Base-by-base conservation (phyloP, 768 basidiomycete genomes). In the Boletus eberwhitei region DNA sequence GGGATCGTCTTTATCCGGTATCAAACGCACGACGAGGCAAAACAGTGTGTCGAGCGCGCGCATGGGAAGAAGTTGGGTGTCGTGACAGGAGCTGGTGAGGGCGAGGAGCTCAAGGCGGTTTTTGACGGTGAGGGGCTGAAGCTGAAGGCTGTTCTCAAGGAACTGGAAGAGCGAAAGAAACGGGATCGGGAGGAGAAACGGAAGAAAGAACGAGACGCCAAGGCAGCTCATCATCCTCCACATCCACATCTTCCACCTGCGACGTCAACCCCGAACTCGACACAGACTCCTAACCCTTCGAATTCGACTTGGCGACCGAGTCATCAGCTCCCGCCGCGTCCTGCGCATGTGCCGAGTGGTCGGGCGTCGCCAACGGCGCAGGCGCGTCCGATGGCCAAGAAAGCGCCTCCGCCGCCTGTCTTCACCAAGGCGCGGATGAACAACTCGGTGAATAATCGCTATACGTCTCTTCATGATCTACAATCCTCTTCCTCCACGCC, bases 1-100 rank as follows among this genome's bases (percentile, higher is more conserved):
- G 94, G 95, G 3, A 81, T 98, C 39, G 82, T 92, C 39, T 83
- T 82, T 64, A 79, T 98, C 58, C 82, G 80, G 59, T 98, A 74
- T 64, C 64, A 70, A 17, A 73, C 79, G 0, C 83, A 86, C 56
- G 84, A 85, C 16, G 86, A 89, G 41, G 93, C 93, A 5, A 77
- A 76, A 52, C 64, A 71, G 42, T 93, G 89, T 55, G 77, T 88
- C 22, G 79, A 79, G 54, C 78, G 75, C 47, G 86, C 86, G 62
- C 77, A 92, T 53, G 89, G 90, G 31, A 77, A 82, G 65, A 79
- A 76, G 62, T 70, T 86, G 14, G 79, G 82, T 0, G 73, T 76
- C 5, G 77, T 80, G 17, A 64, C 73, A 14, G 75, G 78, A 2
- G 61, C 61, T 0, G 65, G 65, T 22, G 73, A 70, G n/a, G 83